These are phyloP conservation scores for Clavispora carvajalis DNA, from an alignment of 805 yeast species.

Conservation along the genomic window DNA sequence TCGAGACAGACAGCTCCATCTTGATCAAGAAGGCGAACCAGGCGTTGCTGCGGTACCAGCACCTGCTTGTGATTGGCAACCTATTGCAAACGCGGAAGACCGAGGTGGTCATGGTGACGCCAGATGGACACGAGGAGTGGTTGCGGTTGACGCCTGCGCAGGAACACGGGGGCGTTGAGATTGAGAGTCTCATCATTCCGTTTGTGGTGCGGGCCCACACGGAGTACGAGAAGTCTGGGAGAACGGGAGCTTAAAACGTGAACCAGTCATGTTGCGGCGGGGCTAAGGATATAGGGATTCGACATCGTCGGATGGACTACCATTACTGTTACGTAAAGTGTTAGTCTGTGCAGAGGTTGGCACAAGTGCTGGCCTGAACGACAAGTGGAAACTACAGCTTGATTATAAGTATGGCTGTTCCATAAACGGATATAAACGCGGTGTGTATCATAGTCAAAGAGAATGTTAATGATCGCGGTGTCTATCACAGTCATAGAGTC, in stretches of 20 bases:
- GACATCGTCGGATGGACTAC: too few species aligned
- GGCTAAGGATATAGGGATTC: too few species aligned
- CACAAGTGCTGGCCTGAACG: too few species aligned
- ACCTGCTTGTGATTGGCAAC: slow-evolving; percentile 93
- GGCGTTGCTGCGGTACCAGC: slow-evolving; percentile 82
- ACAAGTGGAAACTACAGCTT: too few species aligned
- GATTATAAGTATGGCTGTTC: too few species aligned
- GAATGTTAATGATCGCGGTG: too few species aligned
- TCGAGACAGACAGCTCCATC: slow-evolving; percentile 78
- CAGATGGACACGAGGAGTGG: slow-evolving; percentile 44
- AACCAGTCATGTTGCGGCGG: too few species aligned
- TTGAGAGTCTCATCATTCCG: slow-evolving; percentile 80
- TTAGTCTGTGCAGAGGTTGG: too few species aligned
- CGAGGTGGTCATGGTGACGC: slow-evolving; percentile 80
- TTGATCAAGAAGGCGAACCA: slow-evolving; percentile 68
- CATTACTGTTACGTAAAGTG: too few species aligned
- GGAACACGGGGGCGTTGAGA: slow-evolving; percentile 43
- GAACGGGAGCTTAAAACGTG: background rate
- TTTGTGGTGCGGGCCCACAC: slow-evolving; percentile 61
- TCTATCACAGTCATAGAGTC: too few species aligned
- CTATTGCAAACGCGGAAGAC: slow-evolving; percentile 80
- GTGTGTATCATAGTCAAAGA: too few species aligned
- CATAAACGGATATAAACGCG: too few species aligned
- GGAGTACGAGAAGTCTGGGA: slow-evolving; percentile 54
- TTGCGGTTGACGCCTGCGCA: slow-evolving; percentile 42